A percentile compares a stretch with the other conserved stretches of the same genome.
phyloP scores from a whole-genome alignment of 108 stramenopile species.

The Pinguiococcus pyrenoidosus region DNA sequence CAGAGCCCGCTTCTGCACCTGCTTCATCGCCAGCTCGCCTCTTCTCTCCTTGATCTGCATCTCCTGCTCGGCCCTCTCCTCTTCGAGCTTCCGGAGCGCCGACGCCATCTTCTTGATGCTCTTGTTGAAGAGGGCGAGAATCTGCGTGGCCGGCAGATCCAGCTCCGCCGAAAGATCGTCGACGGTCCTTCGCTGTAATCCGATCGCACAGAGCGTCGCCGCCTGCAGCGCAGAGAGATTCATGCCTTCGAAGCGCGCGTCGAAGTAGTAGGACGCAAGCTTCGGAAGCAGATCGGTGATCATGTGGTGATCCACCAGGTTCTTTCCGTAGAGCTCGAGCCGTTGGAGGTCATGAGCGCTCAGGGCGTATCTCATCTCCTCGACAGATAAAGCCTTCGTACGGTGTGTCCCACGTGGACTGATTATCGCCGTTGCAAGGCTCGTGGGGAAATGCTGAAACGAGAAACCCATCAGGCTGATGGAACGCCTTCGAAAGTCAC shows the following conservation, averaged over 20 bases:
- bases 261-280: slow-evolving; percentile 76
- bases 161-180: slow-evolving; percentile 61
- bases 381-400: slow-evolving; percentile 41
- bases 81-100: slow-evolving; percentile 54
- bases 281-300: slow-evolving; percentile 82
- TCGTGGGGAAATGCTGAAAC: slow-evolving; percentile 65
- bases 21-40: no score
- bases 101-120: slow-evolving; percentile 71
- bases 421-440: no score
- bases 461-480: slow-evolving; percentile 61
- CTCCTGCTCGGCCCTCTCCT: slow-evolving; percentile 12
- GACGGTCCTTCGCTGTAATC: slow-evolving; percentile 64
- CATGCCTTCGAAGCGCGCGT: background rate
- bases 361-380: slow-evolving; percentile 62
- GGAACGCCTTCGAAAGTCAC: slow-evolving; percentile 73
- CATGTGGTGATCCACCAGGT: slow-evolving; percentile 95
- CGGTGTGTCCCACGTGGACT: no score
- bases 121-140: slow-evolving; percentile 93
- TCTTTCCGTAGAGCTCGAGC: slow-evolving; percentile 85
- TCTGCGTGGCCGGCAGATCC: slow-evolving; percentile 68
- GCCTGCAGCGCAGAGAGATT: slow-evolving; percentile 61
- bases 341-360: slow-evolving; percentile 91
- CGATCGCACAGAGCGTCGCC: slow-evolving; percentile 70
- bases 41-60: background rate
- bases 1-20: background rate